Base-by-base conservation (phyloP, 768 basidiomycete species). In the Xerocomellus chrysenteron region DNA sequence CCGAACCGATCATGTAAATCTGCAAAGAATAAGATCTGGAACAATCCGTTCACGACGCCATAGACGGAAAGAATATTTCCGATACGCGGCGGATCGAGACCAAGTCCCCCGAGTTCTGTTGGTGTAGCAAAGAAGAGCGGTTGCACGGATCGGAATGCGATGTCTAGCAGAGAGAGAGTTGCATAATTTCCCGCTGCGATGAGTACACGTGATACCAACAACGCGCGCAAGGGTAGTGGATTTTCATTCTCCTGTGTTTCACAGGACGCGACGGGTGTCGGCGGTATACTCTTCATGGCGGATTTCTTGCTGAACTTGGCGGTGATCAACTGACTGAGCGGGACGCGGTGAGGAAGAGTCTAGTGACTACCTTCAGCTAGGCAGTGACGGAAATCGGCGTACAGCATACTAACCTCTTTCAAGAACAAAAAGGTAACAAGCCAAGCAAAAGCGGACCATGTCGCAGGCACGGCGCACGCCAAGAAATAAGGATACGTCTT, bases 41-140 rank as follows among this genome's bases (percentile, higher is more conserved):
- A 77, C 19, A 82, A 26, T 8, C 88, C 90, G 59, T 86, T 87
- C 52, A 83, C 64, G 28, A 88, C 64, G 1, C 88, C 90, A 63
- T 79, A 84, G 8, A 74, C 52, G 9, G 85, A 81, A 21, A 90
- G 74, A 56, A 89, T 80, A 36, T 80, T 79, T 4, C 90, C 90
- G 36, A 92, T 91, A 10, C 65, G 70, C 4, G 81, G 73, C 5
- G 90, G 88, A 21, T 80, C 72, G n/a, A 91, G 72, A 4, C 87
- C 88, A 16, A 90, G 79, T 0, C 90, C 90, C 32, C 89, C 90
- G 14, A 83, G 75, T 21, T 77, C 75, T 52, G 85, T 74, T 17
- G 90, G 87, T 5, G 87, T 90, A n/a, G 87, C 82, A 47, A 83
- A 76, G 71, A 88, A 91, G 28, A 90, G 68, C 0, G 90, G 90